Percentiles rank a stretch among this genome's conserved stretches.
Evolutionary conservation across 805 yeast species (phyloP).

Genomic region (Ogataea nakhonphanomensis): DNA sequence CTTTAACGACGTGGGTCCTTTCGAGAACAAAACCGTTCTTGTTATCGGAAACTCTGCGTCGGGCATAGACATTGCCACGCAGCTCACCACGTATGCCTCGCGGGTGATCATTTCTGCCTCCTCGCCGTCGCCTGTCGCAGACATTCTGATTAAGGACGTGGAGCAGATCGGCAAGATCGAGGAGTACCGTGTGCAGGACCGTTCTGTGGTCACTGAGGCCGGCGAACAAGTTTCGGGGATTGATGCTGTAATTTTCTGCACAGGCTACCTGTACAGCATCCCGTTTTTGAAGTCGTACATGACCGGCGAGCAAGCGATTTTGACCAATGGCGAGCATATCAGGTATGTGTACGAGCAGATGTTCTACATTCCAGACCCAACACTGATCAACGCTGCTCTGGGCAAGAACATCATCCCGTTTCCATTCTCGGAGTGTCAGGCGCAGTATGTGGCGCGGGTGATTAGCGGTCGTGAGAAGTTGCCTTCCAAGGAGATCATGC

Average conservation of each 20-base stretch:
- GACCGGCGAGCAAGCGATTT: slow-evolving; percentile 25
- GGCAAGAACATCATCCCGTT: slow-evolving; percentile 48
- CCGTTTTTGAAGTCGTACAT: slow-evolving; percentile 52
- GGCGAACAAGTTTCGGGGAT: slow-evolving; percentile 45
- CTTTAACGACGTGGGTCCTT: slow-evolving; percentile 34
- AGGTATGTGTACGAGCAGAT: slow-evolving; percentile 43
- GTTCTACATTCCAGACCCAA: slow-evolving; percentile 44
- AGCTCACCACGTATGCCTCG: slow-evolving; percentile 29
- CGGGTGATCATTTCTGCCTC: slow-evolving; percentile 29
- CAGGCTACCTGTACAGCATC: slow-evolving; percentile 67
- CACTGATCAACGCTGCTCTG: slow-evolving; percentile 40
- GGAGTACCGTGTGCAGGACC: slow-evolving; percentile 25
- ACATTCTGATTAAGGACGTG: slow-evolving; percentile 25
- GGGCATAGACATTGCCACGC: slow-evolving; percentile 56
- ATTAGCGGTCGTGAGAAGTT: slow-evolving; percentile 41
- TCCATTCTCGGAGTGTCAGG: slow-evolving; percentile 49
- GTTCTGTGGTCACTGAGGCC: slow-evolving; percentile 43
- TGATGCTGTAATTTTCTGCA: slow-evolving; percentile 63
- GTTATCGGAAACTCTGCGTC: slow-evolving; percentile 55
- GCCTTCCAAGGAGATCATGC: slow-evolving; percentile 39
- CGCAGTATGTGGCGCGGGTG: slow-evolving; percentile 39
- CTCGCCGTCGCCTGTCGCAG: slow-evolving; percentile 30
- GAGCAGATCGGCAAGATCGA: slow-evolving; percentile 25
- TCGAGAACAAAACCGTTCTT: slow-evolving; percentile 34
- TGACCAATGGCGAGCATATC: slow-evolving; percentile 36